These are phyloP conservation scores for Chenopodium album DNA, from an alignment of 148 eudicot species.

Conservation along the genomic window DNA sequence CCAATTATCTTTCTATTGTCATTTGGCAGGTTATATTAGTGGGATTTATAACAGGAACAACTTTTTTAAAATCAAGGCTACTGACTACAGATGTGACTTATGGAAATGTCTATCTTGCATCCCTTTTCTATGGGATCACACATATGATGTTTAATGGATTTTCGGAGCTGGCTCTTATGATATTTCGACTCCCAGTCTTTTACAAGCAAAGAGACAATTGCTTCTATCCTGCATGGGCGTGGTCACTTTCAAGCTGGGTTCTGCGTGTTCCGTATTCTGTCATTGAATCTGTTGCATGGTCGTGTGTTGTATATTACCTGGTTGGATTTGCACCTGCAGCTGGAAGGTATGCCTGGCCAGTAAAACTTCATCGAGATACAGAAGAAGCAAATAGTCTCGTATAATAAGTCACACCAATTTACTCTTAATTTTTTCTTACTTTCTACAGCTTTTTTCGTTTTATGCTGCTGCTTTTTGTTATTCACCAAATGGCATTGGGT, in stretches of 20 bases:
- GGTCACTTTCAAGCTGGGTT: slow-evolving; percentile 67
- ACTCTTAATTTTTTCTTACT: not conserved
- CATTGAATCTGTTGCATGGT: slow-evolving; percentile 77
- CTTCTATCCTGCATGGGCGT: slow-evolving; percentile 91
- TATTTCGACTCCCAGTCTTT: slow-evolving; percentile 77
- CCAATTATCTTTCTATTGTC: not conserved
- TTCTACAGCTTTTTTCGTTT: slow-evolving; percentile 63
- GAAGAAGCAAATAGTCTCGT: not conserved
- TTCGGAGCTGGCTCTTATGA: slow-evolving; percentile 78
- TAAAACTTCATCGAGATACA: not conserved
- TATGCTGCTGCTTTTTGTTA: slow-evolving; percentile 57
- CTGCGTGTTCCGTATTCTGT: slow-evolving; percentile 70
- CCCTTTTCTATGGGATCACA: slow-evolving; percentile 59
- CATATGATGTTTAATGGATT: slow-evolving; percentile 91
- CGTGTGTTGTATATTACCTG: slow-evolving; percentile 58
- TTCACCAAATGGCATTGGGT: slow-evolving; percentile 91
- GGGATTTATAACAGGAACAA: slow-evolving; percentile 61
- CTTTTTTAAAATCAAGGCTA: slow-evolving; percentile 52
- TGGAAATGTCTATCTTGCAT: slow-evolving; percentile 66
- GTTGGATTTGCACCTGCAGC: slow-evolving; percentile 71
- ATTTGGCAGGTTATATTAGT: slow-evolving; percentile 61
- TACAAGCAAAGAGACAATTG: slow-evolving; percentile 84
- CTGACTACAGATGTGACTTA: slow-evolving; percentile 56
- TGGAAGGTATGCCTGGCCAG: slow-evolving; percentile 50
- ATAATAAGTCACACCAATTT: not conserved